Evolutionary conservation across 306 rosid genomes (phyloP).

Genomic region (Lagenaria siceraria): DNA sequence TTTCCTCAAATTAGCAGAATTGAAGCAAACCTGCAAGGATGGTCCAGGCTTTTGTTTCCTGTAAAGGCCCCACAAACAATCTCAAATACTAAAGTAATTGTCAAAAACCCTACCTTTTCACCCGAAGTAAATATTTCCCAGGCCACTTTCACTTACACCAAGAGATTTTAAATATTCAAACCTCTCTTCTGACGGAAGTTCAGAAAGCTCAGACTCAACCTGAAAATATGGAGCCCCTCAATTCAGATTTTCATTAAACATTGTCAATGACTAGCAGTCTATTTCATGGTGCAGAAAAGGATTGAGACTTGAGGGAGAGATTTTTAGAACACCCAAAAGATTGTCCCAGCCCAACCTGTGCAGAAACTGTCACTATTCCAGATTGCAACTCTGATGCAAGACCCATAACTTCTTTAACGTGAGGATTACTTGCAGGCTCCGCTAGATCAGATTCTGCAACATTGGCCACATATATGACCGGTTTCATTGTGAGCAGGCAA

Average conservation of each 20-base stretch:
- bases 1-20: conserved; percentile 3
- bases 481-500: conserved; percentile 92
- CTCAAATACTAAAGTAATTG: conserved; percentile 1
- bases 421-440: conserved; percentile 48
- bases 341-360: conserved; percentile 46
- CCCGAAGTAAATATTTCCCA: conserved; percentile 95
- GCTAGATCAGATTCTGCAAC: conserved; percentile 89
- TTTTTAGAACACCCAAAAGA: not conserved
- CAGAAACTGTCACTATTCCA: conserved; percentile 81
- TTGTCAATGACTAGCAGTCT: not conserved
- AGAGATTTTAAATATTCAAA: conserved; percentile 76
- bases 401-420: conserved; percentile 49
- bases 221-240: conserved; percentile 25
- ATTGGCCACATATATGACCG: conserved; percentile 77
- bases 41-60: conserved; percentile 99
- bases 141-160: conserved; percentile 90
- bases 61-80: not conserved
- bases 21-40: conserved; percentile 68
- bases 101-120: conserved; percentile 56
- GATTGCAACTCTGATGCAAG: conserved; percentile 70
- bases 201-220: conserved; percentile 97
- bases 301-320: not conserved
- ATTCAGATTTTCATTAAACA: not conserved
- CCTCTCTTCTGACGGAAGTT: conserved; percentile 76
- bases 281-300: not conserved